Conservation (phyloP, 2,329 filamentous ascomycete species). For the Fusarium tanahbumbuense region DNA sequence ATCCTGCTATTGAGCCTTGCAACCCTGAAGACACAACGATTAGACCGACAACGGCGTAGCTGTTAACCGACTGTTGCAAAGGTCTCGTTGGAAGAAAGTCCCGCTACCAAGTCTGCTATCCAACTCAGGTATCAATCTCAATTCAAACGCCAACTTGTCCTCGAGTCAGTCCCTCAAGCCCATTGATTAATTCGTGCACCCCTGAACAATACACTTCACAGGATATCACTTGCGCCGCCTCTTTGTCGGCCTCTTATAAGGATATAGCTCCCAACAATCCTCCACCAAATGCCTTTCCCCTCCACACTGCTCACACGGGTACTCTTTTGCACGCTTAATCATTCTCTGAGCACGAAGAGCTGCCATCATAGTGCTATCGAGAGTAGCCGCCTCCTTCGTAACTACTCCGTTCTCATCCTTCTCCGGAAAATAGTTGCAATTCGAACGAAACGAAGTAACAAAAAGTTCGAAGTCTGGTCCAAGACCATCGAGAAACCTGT, state of each 20-base stretch:
- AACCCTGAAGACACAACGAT: too few species aligned
- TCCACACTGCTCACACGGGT: not conserved
- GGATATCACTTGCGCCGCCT: not conserved
- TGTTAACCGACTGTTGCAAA: too few species aligned
- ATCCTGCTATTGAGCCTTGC: too few species aligned
- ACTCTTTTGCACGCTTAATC: fast-evolving
- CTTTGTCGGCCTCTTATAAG: not conserved
- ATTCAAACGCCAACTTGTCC: fast-evolving
- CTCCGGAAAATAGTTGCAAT: not conserved
- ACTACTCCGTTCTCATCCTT: not conserved
- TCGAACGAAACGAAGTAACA: not conserved
- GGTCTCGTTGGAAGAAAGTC: too few species aligned
- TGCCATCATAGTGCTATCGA: too few species aligned
- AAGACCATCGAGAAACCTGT: not conserved
- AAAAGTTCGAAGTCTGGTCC: not conserved
- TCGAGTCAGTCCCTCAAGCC: fast-evolving
- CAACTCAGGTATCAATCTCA: not conserved
- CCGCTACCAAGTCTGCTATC: not conserved
- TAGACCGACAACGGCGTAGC: too few species aligned
- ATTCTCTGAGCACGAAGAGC: too few species aligned
- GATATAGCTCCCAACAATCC: fast-evolving
- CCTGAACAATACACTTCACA: too few species aligned
- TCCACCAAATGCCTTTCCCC: not conserved
- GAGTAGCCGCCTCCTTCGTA: too few species aligned
- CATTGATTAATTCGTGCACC: too few species aligned